Evolutionary conservation across 2,329 filamentous ascomycete species (phyloP), one percentile per base, ranked within the genome.

Genomic region (Aspergillus neoniger): DNA sequence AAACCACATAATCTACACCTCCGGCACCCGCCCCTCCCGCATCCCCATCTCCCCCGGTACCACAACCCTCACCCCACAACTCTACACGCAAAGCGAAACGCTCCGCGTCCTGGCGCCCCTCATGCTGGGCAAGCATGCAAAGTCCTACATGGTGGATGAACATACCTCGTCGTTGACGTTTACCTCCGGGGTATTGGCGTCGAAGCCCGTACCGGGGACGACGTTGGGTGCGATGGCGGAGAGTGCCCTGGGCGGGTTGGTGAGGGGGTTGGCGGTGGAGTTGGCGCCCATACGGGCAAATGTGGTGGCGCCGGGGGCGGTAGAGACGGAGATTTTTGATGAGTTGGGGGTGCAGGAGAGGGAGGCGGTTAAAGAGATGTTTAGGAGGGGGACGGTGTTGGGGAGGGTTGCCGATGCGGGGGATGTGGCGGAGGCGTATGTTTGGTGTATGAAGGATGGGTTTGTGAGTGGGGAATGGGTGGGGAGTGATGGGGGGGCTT

Each of bases 1-100:
- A n/a, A n/a, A n/a, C 62, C 83, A 85, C 63, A 75, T 85, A 10
- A 72, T 84, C 56, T 79, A 75, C 70, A 84, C 82, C 0, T 82
- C 83, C 0, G 83, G 80, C 21, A 80, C 83, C 56, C 21, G 58
- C 2, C 53, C 68, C 4, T 9, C 41, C 1, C 10, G 64, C 2
- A 55, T 53, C 0, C 69, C 67, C 3, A 51, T 81, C 5, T 23
- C 58, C 0, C 70, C 77, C 0, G 50, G 74, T 1, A 75, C 70
- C 2, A 25, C 62, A 0, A 5, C 1, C 32, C 32, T 36, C 1
- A 36, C 3, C 50, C 64, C 0, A 28, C 66, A 0, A 64, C 58
- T 32, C 1, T 60, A 76, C 7, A 21, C 71, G 12, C 51, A 57
- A 0, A 56, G 56, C 0, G 70, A 70, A 43, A 67, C 67, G 6